Base-by-base conservation (phyloP, 352 stramenopile species). In the Phytopythium delawarense region DNA sequence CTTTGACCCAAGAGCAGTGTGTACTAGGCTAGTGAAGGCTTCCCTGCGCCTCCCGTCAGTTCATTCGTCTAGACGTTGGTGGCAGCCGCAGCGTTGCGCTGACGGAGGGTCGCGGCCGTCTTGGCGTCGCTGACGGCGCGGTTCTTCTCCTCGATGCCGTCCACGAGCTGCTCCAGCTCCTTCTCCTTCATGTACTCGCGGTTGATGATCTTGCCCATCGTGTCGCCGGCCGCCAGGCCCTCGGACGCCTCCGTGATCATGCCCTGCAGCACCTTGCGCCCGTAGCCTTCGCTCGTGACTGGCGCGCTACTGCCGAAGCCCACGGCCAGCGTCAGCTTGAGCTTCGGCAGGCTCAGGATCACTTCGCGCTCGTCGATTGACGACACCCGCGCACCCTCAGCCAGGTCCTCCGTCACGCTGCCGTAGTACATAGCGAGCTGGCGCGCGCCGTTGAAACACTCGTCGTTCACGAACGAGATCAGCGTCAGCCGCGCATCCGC, bases 351-450 rank as follows among this genome's bases (percentile, higher is more conserved):
- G 23, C 67, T 85, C 55, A 94, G 52, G 12, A 92, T 69, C 3
- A 94, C 60, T 54, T 94, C 85, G n/a, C 76, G 79, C 71, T 94
- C 85, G 56, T 94, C 85, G 62, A 94, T 91, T 39, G 85, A 92
- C 37, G 75, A 74, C 37, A 91, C 69, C 1, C 49, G 71, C 7
- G 85, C 79, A 0, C 83, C 80, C 25, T 90, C 49, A 0, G 83
- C 81, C 16, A 94, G 64, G 11, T 94, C 83, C 23, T 94, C 83
- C 1, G 76, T 86, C 51, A 94, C 80, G 45, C 85, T 94, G 40
- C 85, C 85, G 58, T 94, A 94, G 69, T 94, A 94, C 61, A 89
- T 69, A 20, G 83, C 83, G 18, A 94, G 69, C 63, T 91, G 73
- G 6, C 83, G 79, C 11, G 83, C 73, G 52, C 80, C 86, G 60